phyloP scores from a whole-genome alignment of 2,329 filamentous ascomycete species.

The Alternaria solani region DNA sequence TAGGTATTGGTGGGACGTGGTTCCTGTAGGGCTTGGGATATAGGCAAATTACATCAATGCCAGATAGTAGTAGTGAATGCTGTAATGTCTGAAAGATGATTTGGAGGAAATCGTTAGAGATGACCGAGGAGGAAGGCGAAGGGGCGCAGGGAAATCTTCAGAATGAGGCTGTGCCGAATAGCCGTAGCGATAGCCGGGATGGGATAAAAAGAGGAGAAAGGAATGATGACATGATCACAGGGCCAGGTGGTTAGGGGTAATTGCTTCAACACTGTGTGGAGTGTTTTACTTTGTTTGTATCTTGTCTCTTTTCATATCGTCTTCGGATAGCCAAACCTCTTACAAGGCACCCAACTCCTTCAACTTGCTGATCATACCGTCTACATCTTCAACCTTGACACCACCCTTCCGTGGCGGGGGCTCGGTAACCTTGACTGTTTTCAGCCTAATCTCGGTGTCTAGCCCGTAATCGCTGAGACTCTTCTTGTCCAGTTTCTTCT shows the following conservation, averaged over 20 bases:
- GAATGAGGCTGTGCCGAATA: not conserved
- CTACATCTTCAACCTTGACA: constrained; percentile 96
- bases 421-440: constrained; percentile 90
- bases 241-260: not conserved
- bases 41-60: not conserved
- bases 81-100: not conserved
- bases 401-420: constrained; percentile 88
- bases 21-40: not conserved
- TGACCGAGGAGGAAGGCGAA: not conserved
- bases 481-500: constrained; percentile 97
- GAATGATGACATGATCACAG: not conserved
- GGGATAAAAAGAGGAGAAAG: not conserved
- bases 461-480: constrained; percentile 78
- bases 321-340: not conserved
- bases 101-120: not conserved
- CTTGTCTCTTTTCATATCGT: not conserved
- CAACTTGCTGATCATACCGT: constrained; percentile 89
- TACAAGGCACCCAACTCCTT: constrained; percentile 95
- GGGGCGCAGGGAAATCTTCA: not conserved
- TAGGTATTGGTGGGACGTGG: not conserved
- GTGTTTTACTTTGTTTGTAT: not conserved
- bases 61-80: not conserved
- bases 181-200: not conserved
- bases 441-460: constrained; percentile 77
- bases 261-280: not conserved